A percentile compares a stretch with the other conserved stretches of the same genome.
Conservation (phyloP, 1,139 yeast species). For the Yamadazyma jaroonii region DNA sequence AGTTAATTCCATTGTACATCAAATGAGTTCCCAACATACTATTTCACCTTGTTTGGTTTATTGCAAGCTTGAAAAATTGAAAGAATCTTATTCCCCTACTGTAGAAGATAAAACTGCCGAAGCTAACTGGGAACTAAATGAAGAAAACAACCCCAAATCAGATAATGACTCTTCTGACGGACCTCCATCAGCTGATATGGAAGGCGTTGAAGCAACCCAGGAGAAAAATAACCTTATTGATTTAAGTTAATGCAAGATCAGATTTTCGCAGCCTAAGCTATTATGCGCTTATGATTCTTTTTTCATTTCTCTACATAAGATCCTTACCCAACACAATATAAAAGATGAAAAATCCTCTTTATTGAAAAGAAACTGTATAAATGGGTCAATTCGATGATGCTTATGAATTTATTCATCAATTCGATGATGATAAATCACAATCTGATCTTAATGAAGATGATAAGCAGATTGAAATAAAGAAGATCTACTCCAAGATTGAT, state of each 20-base stretch:
- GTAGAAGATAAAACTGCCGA: conserved; percentile 1
- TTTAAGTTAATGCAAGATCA: background rate
- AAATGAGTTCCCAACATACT: conserved; percentile 4
- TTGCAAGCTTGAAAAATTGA: conserved; percentile 9
- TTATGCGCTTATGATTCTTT: conserved; percentile 11
- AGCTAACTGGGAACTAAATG: background rate
- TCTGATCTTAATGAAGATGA: background rate
- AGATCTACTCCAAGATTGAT: conserved; percentile 26
- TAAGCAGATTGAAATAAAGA: conserved; percentile 8
- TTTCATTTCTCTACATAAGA: no score
- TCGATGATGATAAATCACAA: conserved; percentile 3
- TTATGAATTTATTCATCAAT: conserved; percentile 15
- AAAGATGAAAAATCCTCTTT: background rate
- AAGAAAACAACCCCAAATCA: background rate
- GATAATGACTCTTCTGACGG: no score
- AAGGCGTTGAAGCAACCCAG: background rate
- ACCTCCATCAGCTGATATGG: no score
- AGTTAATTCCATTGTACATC: conserved; percentile 5
- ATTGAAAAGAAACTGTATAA: background rate
- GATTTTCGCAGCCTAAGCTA: conserved; percentile 2
- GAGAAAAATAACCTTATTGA: background rate
- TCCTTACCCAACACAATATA: background rate
- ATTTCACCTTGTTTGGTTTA: conserved; percentile 10
- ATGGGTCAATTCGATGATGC: conserved; percentile 16
- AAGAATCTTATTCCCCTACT: conserved; percentile 1